Base-by-base conservation (phyloP, 495 filamentous ascomycete genomes). In the Penicillium riverlandense region DNA sequence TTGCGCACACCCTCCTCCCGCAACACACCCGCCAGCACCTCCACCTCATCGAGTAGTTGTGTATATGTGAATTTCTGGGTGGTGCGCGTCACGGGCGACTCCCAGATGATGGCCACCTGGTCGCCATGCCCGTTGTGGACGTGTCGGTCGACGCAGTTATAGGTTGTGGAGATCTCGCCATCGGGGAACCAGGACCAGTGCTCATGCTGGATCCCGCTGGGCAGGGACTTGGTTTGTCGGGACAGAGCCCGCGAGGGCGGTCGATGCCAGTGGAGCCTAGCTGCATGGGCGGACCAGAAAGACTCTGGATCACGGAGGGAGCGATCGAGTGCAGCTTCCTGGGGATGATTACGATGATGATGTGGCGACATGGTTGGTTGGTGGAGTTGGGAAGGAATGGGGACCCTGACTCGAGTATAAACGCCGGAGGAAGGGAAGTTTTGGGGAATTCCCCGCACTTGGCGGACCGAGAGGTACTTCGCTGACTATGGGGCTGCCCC, bases 81-180 rank as follows among this genome's bases (percentile, higher is more conserved):
- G 10, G 71, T 70, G n/a, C 78, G 77, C 10, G 87, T 86, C 14
- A 95, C 89, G 0, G 90, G 87, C 16, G 83, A 88, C 58, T 96
- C 90, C 79, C 86, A 96, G 42, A 88, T 77, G 41, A 96, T 85
- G 9, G 91, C 90, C 0, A 77, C 76, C 31, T 70, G 65, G 11
- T 83, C 77, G 8, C 90, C 91, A 47, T 80, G 69, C 12, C 89
- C 88, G 7, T 74, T 75, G 13, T 80, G 66, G 11, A 96, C 88
- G 63, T 96, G 91, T 13, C 90, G 75, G 59, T 95, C 90, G 28
- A 96, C 67, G 53, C 89, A 92, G 58, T 96, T 96, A 64, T 85
- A 95, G 40, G 81, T 83, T 0, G 90, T 95, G 22, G 86, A 94
- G 55, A 96, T 85, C 66, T 90, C 81, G 37, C 90, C 90, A 44